Conservation (phyloP, 768 basidiomycete genomes). For the Termitomyces sp. region DNA sequence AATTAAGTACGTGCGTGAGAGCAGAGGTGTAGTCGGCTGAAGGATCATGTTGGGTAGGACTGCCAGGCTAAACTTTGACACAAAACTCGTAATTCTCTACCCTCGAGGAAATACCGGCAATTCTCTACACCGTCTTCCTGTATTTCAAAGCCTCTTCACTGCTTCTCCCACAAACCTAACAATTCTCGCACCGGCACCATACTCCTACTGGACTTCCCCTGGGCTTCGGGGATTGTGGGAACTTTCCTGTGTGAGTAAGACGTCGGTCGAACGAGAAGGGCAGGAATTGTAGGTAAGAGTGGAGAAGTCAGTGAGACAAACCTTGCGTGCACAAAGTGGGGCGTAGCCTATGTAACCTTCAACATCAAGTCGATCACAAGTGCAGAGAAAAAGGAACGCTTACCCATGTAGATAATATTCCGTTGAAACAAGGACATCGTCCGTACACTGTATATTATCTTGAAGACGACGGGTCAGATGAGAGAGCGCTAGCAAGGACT, state of each 20-base stretch:
- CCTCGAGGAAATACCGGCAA: constrained; percentile 43
- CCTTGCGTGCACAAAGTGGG: too few relatives aligned
- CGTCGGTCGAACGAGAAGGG: background rate
- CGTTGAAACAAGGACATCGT: too few relatives aligned
- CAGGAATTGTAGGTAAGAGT: too few relatives aligned
- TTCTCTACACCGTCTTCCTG: constrained; percentile 40
- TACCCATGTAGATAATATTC: too few relatives aligned
- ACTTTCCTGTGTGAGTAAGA: background rate
- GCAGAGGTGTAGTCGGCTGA: constrained; percentile 36
- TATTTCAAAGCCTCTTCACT: constrained; percentile 24
- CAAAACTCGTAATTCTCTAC: constrained; percentile 16
- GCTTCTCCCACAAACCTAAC: background rate
- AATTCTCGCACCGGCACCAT: constrained; percentile 29
- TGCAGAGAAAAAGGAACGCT: too few relatives aligned
- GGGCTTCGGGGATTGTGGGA: background rate
- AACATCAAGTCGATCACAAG: too few relatives aligned
- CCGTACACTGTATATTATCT: too few relatives aligned
- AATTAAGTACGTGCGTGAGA: constrained; percentile 25
- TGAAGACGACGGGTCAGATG: too few relatives aligned
- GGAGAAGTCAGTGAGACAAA: too few relatives aligned
- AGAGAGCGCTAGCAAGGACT: too few relatives aligned
- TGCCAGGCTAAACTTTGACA: constrained; percentile 5
- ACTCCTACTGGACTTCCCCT: constrained; percentile 35
- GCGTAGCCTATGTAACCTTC: too few relatives aligned
- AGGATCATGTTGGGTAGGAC: constrained; percentile 36